A percentile compares a stretch with the other conserved stretches of the same genome.
Conservation (phyloP, 208 protist genomes). For the Borovskyia barvae region DNA sequence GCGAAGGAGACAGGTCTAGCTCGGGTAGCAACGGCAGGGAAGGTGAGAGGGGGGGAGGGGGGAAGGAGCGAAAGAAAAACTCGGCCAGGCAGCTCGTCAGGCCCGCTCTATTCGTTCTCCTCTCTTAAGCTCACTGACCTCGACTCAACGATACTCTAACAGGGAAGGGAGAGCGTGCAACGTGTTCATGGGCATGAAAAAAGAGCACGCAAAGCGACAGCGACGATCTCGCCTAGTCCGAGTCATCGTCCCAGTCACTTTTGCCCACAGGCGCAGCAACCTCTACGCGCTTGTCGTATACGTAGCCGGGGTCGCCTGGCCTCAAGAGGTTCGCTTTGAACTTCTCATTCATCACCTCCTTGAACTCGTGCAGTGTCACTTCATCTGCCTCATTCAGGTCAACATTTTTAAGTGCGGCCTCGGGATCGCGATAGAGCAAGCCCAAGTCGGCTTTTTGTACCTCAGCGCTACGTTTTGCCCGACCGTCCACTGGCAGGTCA, state of each 20-base stretch:
- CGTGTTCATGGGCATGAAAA: too few species aligned
- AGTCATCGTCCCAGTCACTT: slow-evolving; percentile 87
- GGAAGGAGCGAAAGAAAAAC: too few species aligned
- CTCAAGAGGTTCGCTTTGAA: slow-evolving; percentile 70
- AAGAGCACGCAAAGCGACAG: too few species aligned
- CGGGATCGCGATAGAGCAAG: slow-evolving; percentile 85
- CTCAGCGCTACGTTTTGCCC: background rate
- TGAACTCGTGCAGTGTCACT: slow-evolving; percentile 85
- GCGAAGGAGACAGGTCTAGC: too few species aligned
- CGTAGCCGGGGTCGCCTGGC: slow-evolving; percentile 81
- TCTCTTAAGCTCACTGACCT: too few species aligned
- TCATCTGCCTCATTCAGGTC: slow-evolving; percentile 90
- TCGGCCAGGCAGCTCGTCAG: too few species aligned
- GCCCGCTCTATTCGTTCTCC: too few species aligned
- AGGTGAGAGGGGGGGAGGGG: too few species aligned
- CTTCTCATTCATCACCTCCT: slow-evolving; percentile 81
- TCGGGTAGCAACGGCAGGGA: too few species aligned
- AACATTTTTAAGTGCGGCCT: slow-evolving; percentile 80
- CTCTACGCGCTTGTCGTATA: slow-evolving; percentile 85
- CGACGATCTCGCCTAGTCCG: slow-evolving; percentile 5
- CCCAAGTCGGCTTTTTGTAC: slow-evolving; percentile 85
- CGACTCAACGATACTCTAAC: too few species aligned
- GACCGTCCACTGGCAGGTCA: background rate
- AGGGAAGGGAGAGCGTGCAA: too few species aligned
- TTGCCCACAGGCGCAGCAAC: slow-evolving; percentile 56